A percentile compares a stretch with the other conserved stretches of the same genome.
Conservation (phyloP, 2,329 filamentous ascomycete genomes). For the Fusarium paranaense region DNA sequence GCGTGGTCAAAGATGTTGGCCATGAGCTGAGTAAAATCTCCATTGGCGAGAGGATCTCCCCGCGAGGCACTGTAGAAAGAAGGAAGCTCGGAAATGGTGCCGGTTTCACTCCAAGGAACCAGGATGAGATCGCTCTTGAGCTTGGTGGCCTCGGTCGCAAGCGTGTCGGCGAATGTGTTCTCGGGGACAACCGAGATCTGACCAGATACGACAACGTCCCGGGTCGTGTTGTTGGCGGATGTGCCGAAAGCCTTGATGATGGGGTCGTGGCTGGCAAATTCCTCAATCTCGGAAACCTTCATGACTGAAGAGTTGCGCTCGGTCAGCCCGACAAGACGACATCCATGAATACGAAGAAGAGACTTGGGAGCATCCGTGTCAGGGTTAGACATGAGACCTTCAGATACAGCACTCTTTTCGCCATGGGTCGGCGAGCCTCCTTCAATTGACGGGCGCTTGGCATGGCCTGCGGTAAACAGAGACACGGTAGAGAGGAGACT, state of each 20-base stretch:
- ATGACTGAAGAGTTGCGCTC: constrained; percentile 95
- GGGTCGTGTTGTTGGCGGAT: constrained; percentile 13
- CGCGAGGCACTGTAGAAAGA: constrained; percentile 25
- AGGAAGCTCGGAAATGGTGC: constrained; percentile 20
- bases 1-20: constrained; percentile 21
- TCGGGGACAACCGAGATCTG: constrained; percentile 84
- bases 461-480: constrained; percentile 15
- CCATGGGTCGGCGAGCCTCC: background rate
- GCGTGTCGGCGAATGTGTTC: constrained; percentile 79
- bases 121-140: constrained; percentile 79
- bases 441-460: background rate
- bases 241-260: constrained; percentile 87
- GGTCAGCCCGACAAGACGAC: constrained; percentile 87
- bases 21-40: constrained; percentile 21
- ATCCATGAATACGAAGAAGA: constrained; percentile 66
- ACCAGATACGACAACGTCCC: constrained; percentile 77
- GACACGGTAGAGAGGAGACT: constrained; percentile 36
- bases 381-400: background rate
- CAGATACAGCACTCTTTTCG: background rate
- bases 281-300: constrained; percentile 85
- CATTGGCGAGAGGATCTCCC: constrained; percentile 24
- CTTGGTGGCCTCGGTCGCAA: constrained; percentile 77
- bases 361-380: background rate
- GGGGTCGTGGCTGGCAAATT: constrained; percentile 78
- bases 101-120: constrained; percentile 79